Percentiles rank a stretch among this genome's conserved stretches.
These are phyloP conservation scores for Leishmania martiniquensis DNA, from an alignment of 208 protist genomes.

Conservation along the genomic window DNA sequence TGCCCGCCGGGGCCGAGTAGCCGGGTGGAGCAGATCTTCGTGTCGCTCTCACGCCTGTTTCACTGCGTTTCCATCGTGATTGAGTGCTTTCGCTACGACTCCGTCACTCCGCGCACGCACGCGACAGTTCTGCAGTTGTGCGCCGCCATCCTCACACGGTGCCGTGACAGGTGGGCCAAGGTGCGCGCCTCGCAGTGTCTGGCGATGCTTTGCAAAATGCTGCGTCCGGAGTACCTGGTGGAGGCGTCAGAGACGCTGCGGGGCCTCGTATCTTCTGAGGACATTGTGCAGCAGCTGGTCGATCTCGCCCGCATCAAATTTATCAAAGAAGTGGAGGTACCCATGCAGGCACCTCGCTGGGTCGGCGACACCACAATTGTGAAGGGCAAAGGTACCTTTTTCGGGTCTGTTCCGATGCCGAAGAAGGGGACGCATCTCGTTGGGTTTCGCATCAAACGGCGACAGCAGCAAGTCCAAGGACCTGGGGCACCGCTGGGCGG, in stretches of 20 bases:
- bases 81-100: conserved; percentile 83
- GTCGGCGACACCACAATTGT: conserved; percentile 55
- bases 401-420: conserved; percentile 66
- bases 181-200: conserved; percentile 73
- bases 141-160: conserved; percentile 50
- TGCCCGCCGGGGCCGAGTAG: conserved; percentile 18
- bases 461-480: conserved; percentile 60
- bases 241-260: conserved; percentile 44
- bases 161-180: conserved; percentile 70
- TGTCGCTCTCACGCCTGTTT: conserved; percentile 70
- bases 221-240: conserved; percentile 59
- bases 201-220: conserved; percentile 46
- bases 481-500: conserved; percentile 78
- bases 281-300: conserved; percentile 63
- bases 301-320: conserved; percentile 61
- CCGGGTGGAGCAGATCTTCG: conserved; percentile 29
- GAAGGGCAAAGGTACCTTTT: conserved; percentile 77
- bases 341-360: conserved; percentile 61
- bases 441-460: conserved; percentile 82
- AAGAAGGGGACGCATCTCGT: conserved; percentile 70
- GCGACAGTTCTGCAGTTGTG: conserved; percentile 77
- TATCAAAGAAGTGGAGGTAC: conserved; percentile 30
- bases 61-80: conserved; percentile 67
- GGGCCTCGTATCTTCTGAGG: conserved; percentile 40
- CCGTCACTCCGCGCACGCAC: conserved; percentile 68